Conservation (phyloP, 805 yeast species). For the Metschnikowia koreensis region DNA sequence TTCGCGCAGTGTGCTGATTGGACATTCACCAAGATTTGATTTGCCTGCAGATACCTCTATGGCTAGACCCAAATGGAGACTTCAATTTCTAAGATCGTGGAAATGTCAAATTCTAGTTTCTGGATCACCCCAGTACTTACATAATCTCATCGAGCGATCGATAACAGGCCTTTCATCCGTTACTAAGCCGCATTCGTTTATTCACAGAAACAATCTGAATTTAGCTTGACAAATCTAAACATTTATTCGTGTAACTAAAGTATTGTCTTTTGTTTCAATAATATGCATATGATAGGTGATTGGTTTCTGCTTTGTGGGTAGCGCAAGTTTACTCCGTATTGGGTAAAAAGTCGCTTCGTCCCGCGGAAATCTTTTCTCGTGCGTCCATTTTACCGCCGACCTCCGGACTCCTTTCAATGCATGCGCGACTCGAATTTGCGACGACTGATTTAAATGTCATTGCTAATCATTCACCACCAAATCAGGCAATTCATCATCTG, state of each 20-base stretch:
- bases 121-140: not conserved
- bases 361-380: not conserved
- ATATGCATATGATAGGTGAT: not conserved
- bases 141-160: not conserved
- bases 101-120: not conserved
- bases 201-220: no score
- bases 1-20: constrained; percentile 4
- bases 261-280: no score
- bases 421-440: not conserved
- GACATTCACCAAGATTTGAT: not conserved
- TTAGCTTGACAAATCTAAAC: no score
- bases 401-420: not conserved
- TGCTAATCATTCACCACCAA: not conserved
- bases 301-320: not conserved
- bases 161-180: no score
- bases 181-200: no score
- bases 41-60: not conserved
- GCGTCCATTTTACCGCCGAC: not conserved
- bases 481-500: not conserved
- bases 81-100: not conserved
- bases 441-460: not conserved
- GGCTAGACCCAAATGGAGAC: not conserved
- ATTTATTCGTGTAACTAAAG: no score
- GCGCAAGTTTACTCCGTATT: constrained; percentile 3
- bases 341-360: constrained; percentile 5